Evolutionary conservation across 2,329 filamentous ascomycete species (phyloP).

Genomic region (Alternaria longipes): DNA sequence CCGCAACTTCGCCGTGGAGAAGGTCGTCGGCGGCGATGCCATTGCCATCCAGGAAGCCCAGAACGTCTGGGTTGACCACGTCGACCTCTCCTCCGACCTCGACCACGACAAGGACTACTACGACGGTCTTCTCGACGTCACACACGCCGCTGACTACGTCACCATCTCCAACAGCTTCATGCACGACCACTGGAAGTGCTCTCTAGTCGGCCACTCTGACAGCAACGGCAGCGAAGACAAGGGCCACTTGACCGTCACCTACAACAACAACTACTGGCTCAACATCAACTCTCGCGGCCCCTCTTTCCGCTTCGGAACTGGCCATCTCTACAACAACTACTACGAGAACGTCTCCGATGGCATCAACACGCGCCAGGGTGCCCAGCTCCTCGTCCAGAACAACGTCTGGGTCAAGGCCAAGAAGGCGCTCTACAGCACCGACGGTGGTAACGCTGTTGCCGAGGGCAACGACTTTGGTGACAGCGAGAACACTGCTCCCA

Average conservation of each 20-base stretch:
- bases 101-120: slow-evolving; percentile 74
- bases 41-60: slow-evolving; percentile 59
- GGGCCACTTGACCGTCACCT: slow-evolving; percentile 70
- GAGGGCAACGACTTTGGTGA: slow-evolving; percentile 53
- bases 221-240: slow-evolving; percentile 66
- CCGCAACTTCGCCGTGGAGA: slow-evolving; percentile 64
- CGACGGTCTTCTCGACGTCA: slow-evolving; percentile 72
- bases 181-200: slow-evolving; percentile 68
- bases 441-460: slow-evolving; percentile 49
- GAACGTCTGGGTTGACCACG: slow-evolving; percentile 73
- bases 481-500: slow-evolving; percentile 42
- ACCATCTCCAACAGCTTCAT: slow-evolving; percentile 64
- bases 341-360: slow-evolving; percentile 51
- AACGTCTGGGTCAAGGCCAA: slow-evolving; percentile 49
- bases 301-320: slow-evolving; percentile 72
- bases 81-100: slow-evolving; percentile 68
- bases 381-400: slow-evolving; percentile 56
- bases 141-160: slow-evolving; percentile 69
- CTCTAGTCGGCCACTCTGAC: slow-evolving; percentile 68
- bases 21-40: slow-evolving; percentile 62
- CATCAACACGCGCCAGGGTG: slow-evolving; percentile 55
- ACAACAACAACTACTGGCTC: slow-evolving; percentile 71
- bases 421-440: slow-evolving; percentile 48
- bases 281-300: slow-evolving; percentile 72
- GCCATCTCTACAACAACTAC: slow-evolving; percentile 67